phyloP scores from a whole-genome alignment of 257 asterid species.

The Gentiana dahurica region DNA sequence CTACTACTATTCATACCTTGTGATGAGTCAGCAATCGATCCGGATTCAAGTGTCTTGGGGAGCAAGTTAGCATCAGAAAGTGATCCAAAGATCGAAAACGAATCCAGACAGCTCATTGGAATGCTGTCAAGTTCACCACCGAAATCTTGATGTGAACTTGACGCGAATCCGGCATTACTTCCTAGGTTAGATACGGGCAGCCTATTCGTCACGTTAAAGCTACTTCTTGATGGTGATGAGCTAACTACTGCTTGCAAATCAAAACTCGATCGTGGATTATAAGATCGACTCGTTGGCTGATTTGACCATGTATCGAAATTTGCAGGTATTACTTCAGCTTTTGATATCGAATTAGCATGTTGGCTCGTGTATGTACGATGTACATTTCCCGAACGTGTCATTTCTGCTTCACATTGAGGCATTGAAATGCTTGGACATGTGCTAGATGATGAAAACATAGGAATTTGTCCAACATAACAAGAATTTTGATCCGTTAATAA shows the following conservation, averaged over 20 bases:
- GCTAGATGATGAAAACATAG: constrained; percentile 18
- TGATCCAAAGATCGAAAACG: constrained; percentile 10
- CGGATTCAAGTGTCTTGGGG: constrained; percentile 13
- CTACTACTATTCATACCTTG: constrained; percentile 17
- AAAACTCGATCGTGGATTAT: constrained; percentile 16
- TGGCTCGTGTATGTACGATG: constrained; percentile 19
- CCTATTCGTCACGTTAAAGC: constrained; percentile 16
- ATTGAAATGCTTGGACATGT: constrained; percentile 7
- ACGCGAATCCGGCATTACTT: constrained; percentile 16
- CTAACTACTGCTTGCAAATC: constrained; percentile 19
- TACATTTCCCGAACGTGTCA: constrained; percentile 11
- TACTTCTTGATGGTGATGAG: constrained; percentile 13
- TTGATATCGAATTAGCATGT: constrained; percentile 24
- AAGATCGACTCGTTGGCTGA: constrained; percentile 19
- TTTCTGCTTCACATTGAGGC: constrained; percentile 14
- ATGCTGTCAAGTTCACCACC: constrained; percentile 13
- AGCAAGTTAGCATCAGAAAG: constrained; percentile 17
- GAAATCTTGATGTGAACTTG: constrained; percentile 15
- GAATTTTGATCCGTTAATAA: constrained; percentile 16
- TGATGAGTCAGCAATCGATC: constrained; percentile 19
- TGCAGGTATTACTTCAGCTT: constrained; percentile 53
- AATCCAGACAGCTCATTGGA: constrained; percentile 12
- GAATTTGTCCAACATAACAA: constrained; percentile 19
- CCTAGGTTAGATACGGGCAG: constrained; percentile 17
- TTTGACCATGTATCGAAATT: constrained; percentile 47